Conservation (phyloP, 768 basidiomycete species). For the Cyathus striatus region DNA sequence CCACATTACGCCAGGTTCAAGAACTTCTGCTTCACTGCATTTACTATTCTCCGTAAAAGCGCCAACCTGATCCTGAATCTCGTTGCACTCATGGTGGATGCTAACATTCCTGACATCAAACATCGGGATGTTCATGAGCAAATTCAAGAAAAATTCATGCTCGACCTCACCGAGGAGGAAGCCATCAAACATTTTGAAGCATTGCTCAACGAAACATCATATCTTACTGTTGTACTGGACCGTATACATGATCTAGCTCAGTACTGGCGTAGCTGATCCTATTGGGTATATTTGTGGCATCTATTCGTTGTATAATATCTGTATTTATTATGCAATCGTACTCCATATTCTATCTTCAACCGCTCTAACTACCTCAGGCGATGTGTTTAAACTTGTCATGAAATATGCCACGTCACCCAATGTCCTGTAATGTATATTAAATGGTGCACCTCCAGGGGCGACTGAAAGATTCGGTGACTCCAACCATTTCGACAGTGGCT, state of each 20-base stretch:
- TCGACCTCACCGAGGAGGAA: slow-evolving; percentile 93
- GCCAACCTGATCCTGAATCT: slow-evolving; percentile 96
- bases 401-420: slow-evolving; percentile 91
- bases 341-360: slow-evolving; percentile 61
- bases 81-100: slow-evolving; percentile 95
- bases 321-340: slow-evolving; percentile 16
- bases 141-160: slow-evolving; percentile 93
- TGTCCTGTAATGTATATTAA: slow-evolving; percentile 80
- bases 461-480: slow-evolving; percentile 22
- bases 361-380: slow-evolving; percentile 42
- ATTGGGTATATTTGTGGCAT: slow-evolving; percentile 1
- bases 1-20: slow-evolving; percentile 97
- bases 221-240: slow-evolving; percentile 90
- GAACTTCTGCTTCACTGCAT: slow-evolving; percentile 95
- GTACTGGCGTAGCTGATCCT: slow-evolving; percentile 71
- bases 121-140: slow-evolving; percentile 83
- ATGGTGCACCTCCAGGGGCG: slow-evolving; percentile 49
- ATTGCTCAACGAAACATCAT: slow-evolving; percentile 89
- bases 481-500: slow-evolving; percentile 34
- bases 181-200: slow-evolving; percentile 97
- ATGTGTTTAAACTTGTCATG: slow-evolving; percentile 83
- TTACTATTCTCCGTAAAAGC: slow-evolving; percentile 92
- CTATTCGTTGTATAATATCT: too few species aligned
- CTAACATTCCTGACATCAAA: slow-evolving; percentile 97
- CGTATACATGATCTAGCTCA: slow-evolving; percentile 89